Conservation (phyloP, 768 basidiomycete species). For the Panellus pusillus region DNA sequence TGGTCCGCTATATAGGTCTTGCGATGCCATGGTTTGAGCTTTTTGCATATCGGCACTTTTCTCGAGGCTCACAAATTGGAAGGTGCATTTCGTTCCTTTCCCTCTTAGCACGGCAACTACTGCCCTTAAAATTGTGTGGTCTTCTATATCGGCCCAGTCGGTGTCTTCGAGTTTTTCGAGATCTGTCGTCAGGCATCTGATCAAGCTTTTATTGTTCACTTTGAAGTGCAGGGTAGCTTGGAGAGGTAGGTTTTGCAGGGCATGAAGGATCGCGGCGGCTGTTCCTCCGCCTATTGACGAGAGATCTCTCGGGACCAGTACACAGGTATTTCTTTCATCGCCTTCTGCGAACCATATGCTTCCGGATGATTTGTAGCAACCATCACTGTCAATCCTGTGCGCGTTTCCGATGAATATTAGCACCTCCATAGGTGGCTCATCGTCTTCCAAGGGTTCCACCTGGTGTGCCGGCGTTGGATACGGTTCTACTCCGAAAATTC, state of each 20-base stretch:
- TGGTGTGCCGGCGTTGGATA: not conserved
- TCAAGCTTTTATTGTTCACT: not conserved
- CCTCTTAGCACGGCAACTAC: not conserved
- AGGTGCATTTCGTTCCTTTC: not conserved
- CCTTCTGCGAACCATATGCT: not conserved
- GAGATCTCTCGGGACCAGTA: not conserved
- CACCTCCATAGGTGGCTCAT: not conserved
- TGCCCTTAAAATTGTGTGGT: not conserved
- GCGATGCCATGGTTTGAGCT: not conserved
- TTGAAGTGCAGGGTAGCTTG: not conserved
- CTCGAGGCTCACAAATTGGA: too few species aligned
- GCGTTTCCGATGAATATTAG: not conserved
- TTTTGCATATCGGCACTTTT: not conserved
- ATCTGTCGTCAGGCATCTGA: not conserved
- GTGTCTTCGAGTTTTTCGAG: not conserved
- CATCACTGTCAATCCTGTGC: not conserved
- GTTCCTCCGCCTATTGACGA: not conserved
- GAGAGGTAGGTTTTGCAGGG: not conserved
- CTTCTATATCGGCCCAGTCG: not conserved
- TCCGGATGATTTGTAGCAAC: not conserved
- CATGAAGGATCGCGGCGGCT: not conserved
- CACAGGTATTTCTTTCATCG: not conserved
- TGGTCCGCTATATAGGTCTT: not conserved
- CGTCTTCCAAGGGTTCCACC: not conserved
- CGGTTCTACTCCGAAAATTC: not conserved